Base-by-base conservation (phyloP, 768 basidiomycete species). In the Mycena epipterygia region DNA sequence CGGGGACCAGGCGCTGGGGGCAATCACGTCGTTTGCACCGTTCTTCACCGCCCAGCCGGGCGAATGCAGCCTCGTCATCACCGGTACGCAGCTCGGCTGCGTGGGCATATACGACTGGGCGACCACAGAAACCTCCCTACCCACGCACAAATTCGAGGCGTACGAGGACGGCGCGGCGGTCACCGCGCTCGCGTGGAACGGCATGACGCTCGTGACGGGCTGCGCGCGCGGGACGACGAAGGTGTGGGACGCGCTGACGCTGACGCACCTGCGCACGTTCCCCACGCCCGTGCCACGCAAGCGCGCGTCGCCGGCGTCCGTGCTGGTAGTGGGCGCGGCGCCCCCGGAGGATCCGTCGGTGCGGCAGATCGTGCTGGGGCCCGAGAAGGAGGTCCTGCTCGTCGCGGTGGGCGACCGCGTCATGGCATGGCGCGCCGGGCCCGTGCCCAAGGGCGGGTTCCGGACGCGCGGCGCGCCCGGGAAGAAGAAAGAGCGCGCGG, bases 391-490 rank as follows among this genome's bases (percentile, higher is more conserved):
- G 57, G 79, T 89, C 14, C 66, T 95, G 27, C 76, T 94, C 51
- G 89, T 88, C 14, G 83, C 83, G 35, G 86, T 91, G 5, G 93
- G 90, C 12, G 88, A 87, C 67, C 81, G 86, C 46, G 88, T 93
- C 3, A 81, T 93, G 77, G 85, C 90, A 1, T 95, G 93, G 92
- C 88, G 86, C 73, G 89, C 90, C 7, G 91, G 89, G 5, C 83
- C 81, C 2, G 81, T 84, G 14, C 75, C 79, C 0, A 78, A 75
- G 58, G 82, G 84, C 11, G 80, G 84, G 6, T 73, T 82, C 48
- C 75, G 81, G 64, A 68, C 78, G 7, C 64, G 75, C 29, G 75
- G 77, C 30, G 65, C 71, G 12, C 63, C 44, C 9, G 78, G 77
- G 21, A 81, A 79, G 76, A 87, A 83, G 76, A 79, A 79, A 73